These are phyloP conservation scores for Scedosporium apiospermum DNA, from an alignment of 2,329 filamentous ascomycete species.

Conservation along the genomic window DNA sequence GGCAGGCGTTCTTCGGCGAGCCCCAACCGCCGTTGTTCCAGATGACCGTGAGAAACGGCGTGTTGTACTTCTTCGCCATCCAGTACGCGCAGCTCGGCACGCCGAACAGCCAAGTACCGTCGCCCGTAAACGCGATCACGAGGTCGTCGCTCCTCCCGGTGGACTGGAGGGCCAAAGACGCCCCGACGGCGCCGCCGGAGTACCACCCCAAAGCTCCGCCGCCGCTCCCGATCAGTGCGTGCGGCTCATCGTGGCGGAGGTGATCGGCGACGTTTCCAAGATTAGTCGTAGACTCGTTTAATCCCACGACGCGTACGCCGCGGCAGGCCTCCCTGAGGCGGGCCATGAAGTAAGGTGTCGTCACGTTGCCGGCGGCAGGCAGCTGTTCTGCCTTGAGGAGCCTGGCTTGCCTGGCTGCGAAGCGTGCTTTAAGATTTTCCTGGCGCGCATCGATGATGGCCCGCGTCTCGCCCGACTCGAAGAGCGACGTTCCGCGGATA, in stretches of 20 bases:
- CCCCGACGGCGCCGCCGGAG: constrained; percentile 21
- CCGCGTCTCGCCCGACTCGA: not conserved
- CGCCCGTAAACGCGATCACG: constrained; percentile 11
- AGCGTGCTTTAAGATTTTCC: not conserved
- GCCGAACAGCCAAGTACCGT: constrained; percentile 13
- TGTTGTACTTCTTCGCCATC: constrained; percentile 11
- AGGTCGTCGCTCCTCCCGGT: constrained; percentile 5
- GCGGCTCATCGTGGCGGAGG: constrained; percentile 38
- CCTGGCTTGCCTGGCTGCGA: constrained; percentile 16
- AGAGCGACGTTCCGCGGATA: not conserved
- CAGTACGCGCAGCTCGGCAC: constrained; percentile 12
- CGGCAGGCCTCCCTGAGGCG: constrained; percentile 42
- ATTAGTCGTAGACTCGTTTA: constrained; percentile 50
- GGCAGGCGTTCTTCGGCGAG: constrained; percentile 10
- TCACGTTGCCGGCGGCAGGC: constrained; percentile 38
- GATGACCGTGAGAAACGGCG: constrained; percentile 12
- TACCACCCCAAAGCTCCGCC: constrained; percentile 23
- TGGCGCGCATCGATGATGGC: not conserved
- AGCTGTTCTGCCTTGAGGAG: constrained; percentile 36
- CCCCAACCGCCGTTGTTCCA: constrained; percentile 14
- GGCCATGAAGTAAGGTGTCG: constrained; percentile 42
- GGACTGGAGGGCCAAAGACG: constrained; percentile 14
- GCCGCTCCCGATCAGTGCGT: constrained; percentile 20
- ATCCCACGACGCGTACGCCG: constrained; percentile 49
- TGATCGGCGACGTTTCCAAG: constrained; percentile 43